Evolutionary conservation across 2,329 filamentous ascomycete genomes (phyloP).

Genomic region (Arthrobotrys megalospora): DNA sequence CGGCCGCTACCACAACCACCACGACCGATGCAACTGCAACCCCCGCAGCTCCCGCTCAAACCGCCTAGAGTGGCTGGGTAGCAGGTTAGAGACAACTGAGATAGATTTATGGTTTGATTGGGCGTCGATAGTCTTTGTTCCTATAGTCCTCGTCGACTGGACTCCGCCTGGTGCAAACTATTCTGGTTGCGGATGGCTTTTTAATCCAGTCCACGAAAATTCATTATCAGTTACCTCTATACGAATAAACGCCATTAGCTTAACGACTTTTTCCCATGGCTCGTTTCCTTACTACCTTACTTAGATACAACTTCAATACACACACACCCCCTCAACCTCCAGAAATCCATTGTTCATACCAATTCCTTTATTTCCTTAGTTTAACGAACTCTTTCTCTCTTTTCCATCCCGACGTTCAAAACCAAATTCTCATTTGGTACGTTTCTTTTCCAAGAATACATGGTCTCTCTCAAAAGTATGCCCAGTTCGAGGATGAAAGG

Average conservation of each 20-base stretch:
- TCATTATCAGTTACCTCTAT: constrained; percentile 45
- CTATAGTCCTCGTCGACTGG: constrained; percentile 36
- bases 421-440: constrained; percentile 8
- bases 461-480: constrained; percentile 35
- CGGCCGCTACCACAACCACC: constrained; percentile 67
- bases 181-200: constrained; percentile 14
- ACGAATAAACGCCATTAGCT: constrained; percentile 54
- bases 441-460: constrained; percentile 25
- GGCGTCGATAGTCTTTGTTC: constrained; percentile 47
- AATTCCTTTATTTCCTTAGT: constrained; percentile 32
- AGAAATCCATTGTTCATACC: constrained; percentile 44
- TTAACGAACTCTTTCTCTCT: constrained; percentile 22
- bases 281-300: constrained; percentile 11
- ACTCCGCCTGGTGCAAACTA: not conserved
- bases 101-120: constrained; percentile 33
- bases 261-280: constrained; percentile 26
- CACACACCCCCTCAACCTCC: not conserved
- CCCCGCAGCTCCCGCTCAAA: constrained; percentile 36
- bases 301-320: constrained; percentile 15
- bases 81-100: constrained; percentile 21
- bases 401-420: not conserved
- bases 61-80: constrained; percentile 18
- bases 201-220: constrained; percentile 5
- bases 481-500: constrained; percentile 22
- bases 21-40: constrained; percentile 67